Evolutionary conservation across 805 yeast genomes (phyloP), one percentile per base, ranked within the genome.

Genomic region (Saccharomycopsis guyanensis): DNA sequence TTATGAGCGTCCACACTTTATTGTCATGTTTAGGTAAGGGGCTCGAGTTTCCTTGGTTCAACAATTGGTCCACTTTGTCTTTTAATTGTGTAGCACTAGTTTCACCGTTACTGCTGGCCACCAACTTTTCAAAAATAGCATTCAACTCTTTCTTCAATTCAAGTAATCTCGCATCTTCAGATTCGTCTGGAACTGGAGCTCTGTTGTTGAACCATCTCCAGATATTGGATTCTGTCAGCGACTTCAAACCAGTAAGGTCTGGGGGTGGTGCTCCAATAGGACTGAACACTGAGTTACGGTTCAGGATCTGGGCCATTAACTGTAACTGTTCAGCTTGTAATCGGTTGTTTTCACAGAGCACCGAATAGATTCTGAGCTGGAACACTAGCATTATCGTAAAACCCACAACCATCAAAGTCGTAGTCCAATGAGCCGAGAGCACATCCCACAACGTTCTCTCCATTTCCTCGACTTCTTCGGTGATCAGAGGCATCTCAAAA

Each of bases 371-470:
- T 10, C 23, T 22, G 15, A 42, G 13, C 20, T 47, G 50, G 4
- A 45, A 29, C 37, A 46, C 3, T 8, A 43, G 22, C n/a, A 29
- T 18, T n/a, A 8, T 31, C 15, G 45, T 10, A 22, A 29, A 24
- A 12, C 18, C 20, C 7, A 40, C 37, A 4, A 49, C n/a, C n/a
- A 41, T 16, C 16, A 45, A 15, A 12, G 27, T 10, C n/a, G 25
- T 25, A 10, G 29, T 16, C 48, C 44, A 40, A 20, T 49, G 41
- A 19, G 29, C 27, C 15, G 38, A 38, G 10, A 49, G 3, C 13
- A 49, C 41, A 42, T 49, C 52, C 52, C 52, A 49, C 4, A 49
- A 20, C 13, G 50, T 45, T 20, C 43, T 49, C 38, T 49, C 52
- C n/a, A 49, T 31, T 3, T 49, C 52, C 29, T 49, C 52, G 36